phyloP scores from a whole-genome alignment of 495 filamentous ascomycete species.

The Ascodesmis nigricans region DNA sequence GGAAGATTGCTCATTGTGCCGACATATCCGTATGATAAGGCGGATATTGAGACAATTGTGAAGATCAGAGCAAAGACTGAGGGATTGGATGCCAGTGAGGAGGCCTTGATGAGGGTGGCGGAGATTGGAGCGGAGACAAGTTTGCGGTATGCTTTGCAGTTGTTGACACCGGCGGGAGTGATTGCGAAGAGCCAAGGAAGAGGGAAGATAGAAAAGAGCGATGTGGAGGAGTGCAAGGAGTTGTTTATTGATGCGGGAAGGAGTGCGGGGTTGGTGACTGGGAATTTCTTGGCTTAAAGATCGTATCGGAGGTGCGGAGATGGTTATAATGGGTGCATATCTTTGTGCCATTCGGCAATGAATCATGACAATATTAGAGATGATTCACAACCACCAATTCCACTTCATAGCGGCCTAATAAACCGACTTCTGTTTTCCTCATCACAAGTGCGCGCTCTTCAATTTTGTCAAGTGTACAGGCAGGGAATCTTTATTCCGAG shows the following conservation, averaged over 20 bases:
- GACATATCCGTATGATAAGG: conserved; percentile 64
- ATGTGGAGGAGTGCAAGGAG: conserved; percentile 73
- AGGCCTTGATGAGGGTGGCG: conserved; percentile 75
- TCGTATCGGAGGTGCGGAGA: too few species aligned
- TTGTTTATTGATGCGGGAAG: conserved; percentile 76
- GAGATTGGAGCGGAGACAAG: conserved; percentile 90
- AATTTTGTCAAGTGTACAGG: too few species aligned
- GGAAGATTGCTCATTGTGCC: conserved; percentile 92
- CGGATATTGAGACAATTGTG: conserved; percentile 80
- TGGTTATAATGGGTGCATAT: too few species aligned
- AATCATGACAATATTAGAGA: too few species aligned
- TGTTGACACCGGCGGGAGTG: conserved; percentile 81
- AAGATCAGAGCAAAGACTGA: conserved; percentile 81
- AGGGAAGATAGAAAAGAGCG: conserved; percentile 52
- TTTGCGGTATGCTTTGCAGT: conserved; percentile 78
- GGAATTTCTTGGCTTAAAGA: too few species aligned
- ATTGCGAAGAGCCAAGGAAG: conserved; percentile 38
- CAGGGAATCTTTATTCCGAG: too few species aligned
- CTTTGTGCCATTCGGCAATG: too few species aligned
- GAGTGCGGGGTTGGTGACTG: conserved; percentile 37
- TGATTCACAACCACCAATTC: too few species aligned
- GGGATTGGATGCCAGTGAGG: conserved; percentile 70
- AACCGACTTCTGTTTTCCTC: too few species aligned
- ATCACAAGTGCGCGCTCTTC: too few species aligned
- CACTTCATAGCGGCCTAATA: too few species aligned